Evolutionary conservation across 768 basidiomycete genomes (phyloP).

Genomic region (Pilatotrama ljubarskyi): DNA sequence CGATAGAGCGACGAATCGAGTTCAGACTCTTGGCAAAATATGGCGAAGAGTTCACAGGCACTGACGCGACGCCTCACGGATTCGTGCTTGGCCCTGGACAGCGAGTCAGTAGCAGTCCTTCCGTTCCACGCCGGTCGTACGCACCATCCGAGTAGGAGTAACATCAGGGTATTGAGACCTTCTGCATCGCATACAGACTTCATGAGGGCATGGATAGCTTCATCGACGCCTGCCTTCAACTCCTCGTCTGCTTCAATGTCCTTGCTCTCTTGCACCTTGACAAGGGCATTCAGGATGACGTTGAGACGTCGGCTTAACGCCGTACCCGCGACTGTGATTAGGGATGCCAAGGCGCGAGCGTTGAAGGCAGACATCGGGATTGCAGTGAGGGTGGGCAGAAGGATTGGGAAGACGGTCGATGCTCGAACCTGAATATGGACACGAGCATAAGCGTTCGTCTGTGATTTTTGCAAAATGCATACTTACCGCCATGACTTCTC

Average conservation of each 20-base stretch:
- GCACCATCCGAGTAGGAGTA: conserved; percentile 86
- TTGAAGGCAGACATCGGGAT: conserved; percentile 95
- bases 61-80: conserved; percentile 70
- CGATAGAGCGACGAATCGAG: conserved; percentile 85
- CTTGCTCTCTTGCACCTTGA: conserved; percentile 73
- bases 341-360: conserved; percentile 82
- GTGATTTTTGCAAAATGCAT: conserved; percentile 5
- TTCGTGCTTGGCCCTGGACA: conserved; percentile 75
- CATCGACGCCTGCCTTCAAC: conserved; percentile 64
- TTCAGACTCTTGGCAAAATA: conserved; percentile 82
- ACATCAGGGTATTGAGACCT: conserved; percentile 87
- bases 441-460: background rate
- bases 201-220: conserved; percentile 74
- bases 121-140: conserved; percentile 24
- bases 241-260: conserved; percentile 60
- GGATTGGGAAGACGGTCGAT: conserved; percentile 92
- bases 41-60: conserved; percentile 73
- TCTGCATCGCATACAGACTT: conserved; percentile 82
- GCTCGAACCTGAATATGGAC: conserved; percentile 76
- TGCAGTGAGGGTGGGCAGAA: conserved; percentile 90
- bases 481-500: conserved; percentile 90
- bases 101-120: background rate
- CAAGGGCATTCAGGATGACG: conserved; percentile 75
- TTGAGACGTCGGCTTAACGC: conserved; percentile 85
- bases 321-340: conserved; percentile 91